These are phyloP conservation scores for Zoysia matrella DNA, from an alignment of 202 grass and related monocot genomes.

Conservation along the genomic window DNA sequence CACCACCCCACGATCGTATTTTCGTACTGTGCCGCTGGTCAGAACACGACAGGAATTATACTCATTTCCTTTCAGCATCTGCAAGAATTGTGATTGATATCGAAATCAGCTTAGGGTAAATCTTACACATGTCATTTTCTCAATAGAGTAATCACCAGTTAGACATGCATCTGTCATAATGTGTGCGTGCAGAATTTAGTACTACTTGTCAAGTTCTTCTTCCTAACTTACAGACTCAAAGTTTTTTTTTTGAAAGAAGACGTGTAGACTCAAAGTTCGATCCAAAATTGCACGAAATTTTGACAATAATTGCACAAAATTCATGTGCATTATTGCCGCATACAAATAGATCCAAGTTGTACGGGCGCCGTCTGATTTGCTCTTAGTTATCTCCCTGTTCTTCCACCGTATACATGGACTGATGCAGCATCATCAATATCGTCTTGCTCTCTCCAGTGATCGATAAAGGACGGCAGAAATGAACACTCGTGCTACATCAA, in stretches of 20 bases:
- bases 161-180: too few relatives aligned
- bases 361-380: not conserved
- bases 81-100: too few relatives aligned
- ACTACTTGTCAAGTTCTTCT: not conserved
- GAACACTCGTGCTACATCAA: not conserved
- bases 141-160: too few relatives aligned
- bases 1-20: too few relatives aligned
- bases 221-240: too few relatives aligned
- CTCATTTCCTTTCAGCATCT: too few relatives aligned
- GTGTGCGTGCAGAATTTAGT: too few relatives aligned
- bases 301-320: not conserved
- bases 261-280: not conserved
- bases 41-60: too few relatives aligned
- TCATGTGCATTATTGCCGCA: not conserved
- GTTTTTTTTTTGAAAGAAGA: too few relatives aligned
- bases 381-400: not conserved
- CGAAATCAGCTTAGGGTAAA: too few relatives aligned
- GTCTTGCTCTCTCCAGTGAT: slow-evolving; percentile 12
- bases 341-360: not conserved
- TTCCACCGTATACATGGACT: not conserved
- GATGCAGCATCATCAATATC: not conserved
- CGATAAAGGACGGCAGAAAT: slow-evolving; percentile 11
- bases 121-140: too few relatives aligned
- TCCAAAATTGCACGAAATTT: not conserved
- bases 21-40: too few relatives aligned